phyloP scores from a whole-genome alignment of 305 asterid genomes.

The Fraxinus platypoda region DNA sequence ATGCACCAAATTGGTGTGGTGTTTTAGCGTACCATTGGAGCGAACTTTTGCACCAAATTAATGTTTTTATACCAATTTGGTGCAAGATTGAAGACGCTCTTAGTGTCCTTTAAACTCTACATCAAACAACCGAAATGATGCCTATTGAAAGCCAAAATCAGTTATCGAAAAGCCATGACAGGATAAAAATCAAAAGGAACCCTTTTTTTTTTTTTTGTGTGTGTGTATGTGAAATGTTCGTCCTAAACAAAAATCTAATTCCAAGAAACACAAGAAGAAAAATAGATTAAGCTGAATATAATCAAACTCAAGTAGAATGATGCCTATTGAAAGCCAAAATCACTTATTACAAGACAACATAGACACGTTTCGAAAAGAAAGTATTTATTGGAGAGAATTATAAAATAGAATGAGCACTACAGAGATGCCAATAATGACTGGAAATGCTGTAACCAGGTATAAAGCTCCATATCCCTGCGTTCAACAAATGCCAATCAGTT shows the following conservation, averaged over 20 bases:
- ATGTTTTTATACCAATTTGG: background rate
- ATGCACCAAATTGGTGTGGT: background rate
- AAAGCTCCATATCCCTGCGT: slow-evolving; percentile 93
- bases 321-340: background rate
- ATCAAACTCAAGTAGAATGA: background rate
- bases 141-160: background rate
- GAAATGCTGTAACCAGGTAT: slow-evolving; percentile 88
- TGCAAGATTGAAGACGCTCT: background rate
- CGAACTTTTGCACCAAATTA: no score
- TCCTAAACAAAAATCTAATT: background rate
- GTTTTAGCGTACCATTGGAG: no score
- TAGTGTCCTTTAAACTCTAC: background rate
- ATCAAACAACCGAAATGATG: background rate
- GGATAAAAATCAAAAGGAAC: background rate
- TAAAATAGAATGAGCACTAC: slow-evolving; percentile 85
- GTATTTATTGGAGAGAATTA: slow-evolving; percentile 72
- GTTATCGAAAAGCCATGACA: background rate
- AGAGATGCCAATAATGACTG: slow-evolving; percentile 84
- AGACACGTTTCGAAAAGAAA: background rate
- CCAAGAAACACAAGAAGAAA: background rate
- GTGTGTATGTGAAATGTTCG: background rate
- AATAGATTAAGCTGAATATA: background rate
- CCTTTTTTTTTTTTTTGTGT: no score
- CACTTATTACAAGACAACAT: background rate
- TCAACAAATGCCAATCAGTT: background rate